Evolutionary conservation across 441 rosid species (phyloP).

Genomic region (Capsella rubella): DNA sequence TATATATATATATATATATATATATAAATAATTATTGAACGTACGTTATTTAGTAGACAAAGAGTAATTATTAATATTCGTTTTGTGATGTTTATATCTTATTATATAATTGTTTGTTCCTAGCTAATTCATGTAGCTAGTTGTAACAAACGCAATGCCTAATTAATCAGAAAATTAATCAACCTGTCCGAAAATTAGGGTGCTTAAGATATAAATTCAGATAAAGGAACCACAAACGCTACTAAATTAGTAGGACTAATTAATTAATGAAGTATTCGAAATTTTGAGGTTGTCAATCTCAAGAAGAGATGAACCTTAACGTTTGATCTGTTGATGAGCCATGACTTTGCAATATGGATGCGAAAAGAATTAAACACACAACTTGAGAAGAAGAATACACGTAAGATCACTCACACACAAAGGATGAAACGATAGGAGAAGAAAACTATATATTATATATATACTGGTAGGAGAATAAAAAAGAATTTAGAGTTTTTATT

Average conservation of each 20-base stretch:
- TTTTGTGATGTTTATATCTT: conserved; percentile 11
- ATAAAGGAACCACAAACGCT: not conserved
- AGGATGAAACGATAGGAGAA: conserved; percentile 16
- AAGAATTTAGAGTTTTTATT: no score
- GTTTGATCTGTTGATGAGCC: conserved; percentile 4
- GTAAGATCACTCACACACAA: conserved; percentile 22
- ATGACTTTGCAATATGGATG: conserved; percentile 6
- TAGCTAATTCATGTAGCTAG: not conserved
- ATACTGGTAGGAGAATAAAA: no score
- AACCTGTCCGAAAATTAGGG: no score
- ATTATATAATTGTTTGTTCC: not conserved
- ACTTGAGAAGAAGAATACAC: conserved; percentile 15
- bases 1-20: no score
- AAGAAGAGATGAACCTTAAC: not conserved
- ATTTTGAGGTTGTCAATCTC: not conserved
- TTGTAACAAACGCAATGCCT: no score
- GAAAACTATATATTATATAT: not conserved
- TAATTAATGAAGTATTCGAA: not conserved
- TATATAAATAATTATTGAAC: conserved; percentile 12
- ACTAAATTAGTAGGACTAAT: not conserved
- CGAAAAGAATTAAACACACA: conserved; percentile 8
- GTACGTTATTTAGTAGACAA: not conserved
- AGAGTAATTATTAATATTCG: not conserved
- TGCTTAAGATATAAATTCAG: not conserved
- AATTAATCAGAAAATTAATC: no score